A percentile compares a stretch with the other conserved stretches of the same genome.
Evolutionary conservation across 192 early-diverging fungal genomes (phyloP).

Genomic region (Neocallimastix lanati): DNA sequence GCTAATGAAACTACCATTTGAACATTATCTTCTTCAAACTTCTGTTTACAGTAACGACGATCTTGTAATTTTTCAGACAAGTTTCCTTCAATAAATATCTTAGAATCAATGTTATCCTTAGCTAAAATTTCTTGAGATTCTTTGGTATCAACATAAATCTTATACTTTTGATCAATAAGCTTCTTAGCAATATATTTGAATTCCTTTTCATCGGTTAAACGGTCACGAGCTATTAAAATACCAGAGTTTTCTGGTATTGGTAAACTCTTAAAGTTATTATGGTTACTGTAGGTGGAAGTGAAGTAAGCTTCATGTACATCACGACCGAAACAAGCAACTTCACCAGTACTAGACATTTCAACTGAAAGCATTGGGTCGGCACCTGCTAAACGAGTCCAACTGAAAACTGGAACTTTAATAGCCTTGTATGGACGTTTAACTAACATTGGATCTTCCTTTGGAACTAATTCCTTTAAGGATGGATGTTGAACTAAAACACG

Average conservation of each 20-base stretch:
- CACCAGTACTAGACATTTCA: conserved; percentile 96
- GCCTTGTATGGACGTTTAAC: conserved; percentile 48
- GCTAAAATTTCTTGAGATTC: conserved; percentile 27
- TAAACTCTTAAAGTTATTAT: conserved; percentile 68
- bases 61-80: conserved; percentile 9
- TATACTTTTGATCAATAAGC: conserved; percentile 40
- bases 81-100: conserved; percentile 2
- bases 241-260: conserved; percentile 38
- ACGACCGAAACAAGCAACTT: conserved; percentile 90
- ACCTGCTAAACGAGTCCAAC: conserved; percentile 82
- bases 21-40: conserved; percentile 15
- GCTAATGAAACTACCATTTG: conserved; percentile 22
- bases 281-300: conserved; percentile 57
- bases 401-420: conserved; percentile 91
- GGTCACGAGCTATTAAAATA: conserved; percentile 45
- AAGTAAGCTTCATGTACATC: conserved; percentile 80
- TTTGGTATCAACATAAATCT: conserved; percentile 47
- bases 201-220: conserved; percentile 49
- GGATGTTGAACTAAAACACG: conserved; percentile 45
- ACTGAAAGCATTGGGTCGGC: conserved; percentile 94
- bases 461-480: conserved; percentile 32
- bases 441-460: conserved; percentile 20
- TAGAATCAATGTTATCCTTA: not conserved
- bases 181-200: conserved; percentile 48
- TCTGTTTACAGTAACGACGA: conserved; percentile 8